These are phyloP conservation scores for Lactarius hengduanensis DNA, from an alignment of 768 basidiomycete species.

Conservation along the genomic window DNA sequence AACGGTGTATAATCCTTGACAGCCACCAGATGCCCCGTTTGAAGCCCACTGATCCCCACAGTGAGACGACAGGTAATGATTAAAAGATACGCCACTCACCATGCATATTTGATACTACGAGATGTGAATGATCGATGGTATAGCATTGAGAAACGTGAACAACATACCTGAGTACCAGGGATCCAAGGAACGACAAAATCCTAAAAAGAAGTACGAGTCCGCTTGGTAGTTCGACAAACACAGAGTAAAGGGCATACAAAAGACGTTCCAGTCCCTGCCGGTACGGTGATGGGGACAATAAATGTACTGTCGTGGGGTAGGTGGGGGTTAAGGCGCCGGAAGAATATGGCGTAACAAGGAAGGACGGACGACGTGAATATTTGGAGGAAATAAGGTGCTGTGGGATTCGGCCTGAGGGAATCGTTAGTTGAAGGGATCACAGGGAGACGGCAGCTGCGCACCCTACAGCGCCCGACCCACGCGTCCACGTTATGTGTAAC, in stretches of 20 bases:
- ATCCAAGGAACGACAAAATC: constrained; percentile 59
- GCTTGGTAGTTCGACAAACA: background rate
- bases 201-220: constrained; percentile 35
- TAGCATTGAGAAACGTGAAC: background rate
- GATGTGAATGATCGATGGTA: background rate
- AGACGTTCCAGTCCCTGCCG: constrained; percentile 45
- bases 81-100: constrained; percentile 37
- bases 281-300: constrained; percentile 51
- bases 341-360: background rate
- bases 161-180: constrained; percentile 52
- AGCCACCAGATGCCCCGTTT: constrained; percentile 59
- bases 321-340: background rate
- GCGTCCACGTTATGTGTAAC: constrained; percentile 35
- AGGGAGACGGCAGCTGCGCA: constrained; percentile 18
- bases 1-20: constrained; percentile 57
- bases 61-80: background rate
- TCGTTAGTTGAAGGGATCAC: constrained; percentile 2
- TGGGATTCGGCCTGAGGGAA: constrained; percentile 48
- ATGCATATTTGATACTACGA: constrained; percentile 65
- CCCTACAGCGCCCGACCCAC: constrained; percentile 33
- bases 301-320: constrained; percentile 39
- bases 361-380: constrained; percentile 57
- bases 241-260: constrained; percentile 42
- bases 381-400: constrained; percentile 57
- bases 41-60: constrained; percentile 47